A percentile compares a stretch with the other conserved stretches of the same genome.
Evolutionary conservation across 2,329 filamentous ascomycete genomes (phyloP).

Genomic region (Xylaria polymorpha): DNA sequence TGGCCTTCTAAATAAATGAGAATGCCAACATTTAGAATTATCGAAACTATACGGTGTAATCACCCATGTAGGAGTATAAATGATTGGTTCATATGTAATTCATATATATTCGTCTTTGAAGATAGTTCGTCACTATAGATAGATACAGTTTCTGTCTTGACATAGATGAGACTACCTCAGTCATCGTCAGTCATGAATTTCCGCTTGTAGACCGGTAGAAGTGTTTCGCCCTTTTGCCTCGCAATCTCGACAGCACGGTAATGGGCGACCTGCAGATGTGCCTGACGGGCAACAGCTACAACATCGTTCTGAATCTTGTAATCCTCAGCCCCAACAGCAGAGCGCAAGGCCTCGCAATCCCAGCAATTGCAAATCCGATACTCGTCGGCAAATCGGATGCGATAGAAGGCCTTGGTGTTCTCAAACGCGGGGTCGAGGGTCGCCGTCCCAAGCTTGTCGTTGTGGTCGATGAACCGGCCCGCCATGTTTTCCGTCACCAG

Average conservation of each 20-base stretch:
- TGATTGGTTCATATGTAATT: background rate
- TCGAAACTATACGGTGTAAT: too few relatives aligned
- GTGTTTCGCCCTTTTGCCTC: constrained; percentile 9
- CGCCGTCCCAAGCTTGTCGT: constrained; percentile 21
- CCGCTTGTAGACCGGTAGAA: background rate
- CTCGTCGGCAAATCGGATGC: constrained; percentile 20
- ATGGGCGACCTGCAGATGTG: constrained; percentile 2
- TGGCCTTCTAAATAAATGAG: too few relatives aligned
- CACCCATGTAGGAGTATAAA: too few relatives aligned
- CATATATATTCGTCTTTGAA: background rate
- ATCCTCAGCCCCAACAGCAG: background rate
- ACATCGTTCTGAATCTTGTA: background rate
- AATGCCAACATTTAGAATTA: too few relatives aligned
- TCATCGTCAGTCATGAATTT: background rate
- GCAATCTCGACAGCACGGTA: constrained; percentile 26
- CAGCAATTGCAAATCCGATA: constrained; percentile 22
- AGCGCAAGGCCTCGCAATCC: constrained; percentile 26
- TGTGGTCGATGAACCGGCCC: constrained; percentile 21
- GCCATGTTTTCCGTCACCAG: background rate
- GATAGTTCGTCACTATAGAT: background rate
- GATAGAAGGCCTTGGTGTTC: constrained; percentile 16
- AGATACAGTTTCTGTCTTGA: background rate
- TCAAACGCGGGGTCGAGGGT: constrained; percentile 18
- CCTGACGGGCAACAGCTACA: constrained; percentile 1
- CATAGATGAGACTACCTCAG: background rate